Evolutionary conservation across 2,329 filamentous ascomycete genomes (phyloP), one percentile per base, ranked within the genome.

Genomic region (Aureobasidium namibiae): DNA sequence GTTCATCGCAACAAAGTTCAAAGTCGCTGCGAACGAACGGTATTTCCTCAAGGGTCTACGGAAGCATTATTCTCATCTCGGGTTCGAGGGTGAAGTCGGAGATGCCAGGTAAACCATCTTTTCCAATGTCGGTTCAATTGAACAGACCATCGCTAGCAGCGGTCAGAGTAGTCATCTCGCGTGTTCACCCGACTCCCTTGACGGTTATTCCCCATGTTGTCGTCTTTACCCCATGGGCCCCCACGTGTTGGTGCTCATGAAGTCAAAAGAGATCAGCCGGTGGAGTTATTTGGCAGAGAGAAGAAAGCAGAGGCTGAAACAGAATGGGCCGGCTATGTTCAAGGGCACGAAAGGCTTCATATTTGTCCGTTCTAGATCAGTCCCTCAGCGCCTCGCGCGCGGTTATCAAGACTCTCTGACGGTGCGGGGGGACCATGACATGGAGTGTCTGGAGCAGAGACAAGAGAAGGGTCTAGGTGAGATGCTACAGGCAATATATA

Each of bases 221-320:
- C 33, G 48, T 7, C 33, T 48, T 26, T 57, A 36, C 54, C 54
- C 54, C 54, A 57, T 57, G 42, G 54, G 42, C 31, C n/a, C 33
- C 41, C 54, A 57, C 54, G 54, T 57, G 42, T 45, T n/a, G 42
- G n/a, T 33, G n/a, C 39, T 56, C 18, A 21, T 21, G n/a, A 56
- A 56, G 54, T 21, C 31, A 57, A 48, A 57, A 39, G 31, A 57
- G 21, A 57, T 57, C 54, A 57, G 54, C 54, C 54, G 54, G 52
- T 56, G 18, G 26, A 33, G 21, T 23, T 56, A 26, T 56, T n/a
- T 21, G 29, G 31, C 39, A 45, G 7, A 56, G 39, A 10, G 18
- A 26, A 10, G 31, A 18, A 45, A 26, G 9, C 16, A 18, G 6
- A n/a, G 52, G 39, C 52, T 45, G 52, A 56, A 39, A 56, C 39